Evolutionary conservation across 179 eudicot species (phyloP).

Genomic region (Beta macrorhiza): DNA sequence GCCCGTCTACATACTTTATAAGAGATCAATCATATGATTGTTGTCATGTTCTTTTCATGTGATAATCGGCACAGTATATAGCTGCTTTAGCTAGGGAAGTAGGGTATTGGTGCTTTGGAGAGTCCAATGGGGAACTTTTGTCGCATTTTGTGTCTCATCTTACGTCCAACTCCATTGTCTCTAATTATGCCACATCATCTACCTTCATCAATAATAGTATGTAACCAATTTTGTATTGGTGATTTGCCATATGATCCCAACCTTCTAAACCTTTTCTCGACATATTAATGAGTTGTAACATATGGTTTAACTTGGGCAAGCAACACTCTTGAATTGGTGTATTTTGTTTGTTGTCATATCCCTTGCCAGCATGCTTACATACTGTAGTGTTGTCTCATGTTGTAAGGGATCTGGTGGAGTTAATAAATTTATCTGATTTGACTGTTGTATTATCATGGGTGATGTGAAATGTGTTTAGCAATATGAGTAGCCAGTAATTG

Average conservation of each 20-base stretch:
- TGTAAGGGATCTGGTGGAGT: slow-evolving; percentile 9
- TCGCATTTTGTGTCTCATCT: not conserved
- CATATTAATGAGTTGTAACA: not conserved
- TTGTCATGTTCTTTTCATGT: not conserved
- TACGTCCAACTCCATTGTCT: not conserved
- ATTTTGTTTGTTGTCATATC: slow-evolving; percentile 2
- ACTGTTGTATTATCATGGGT: slow-evolving; percentile 1
- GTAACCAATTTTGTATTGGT: not conserved
- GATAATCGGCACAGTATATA: not conserved
- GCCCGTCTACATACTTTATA: not conserved
- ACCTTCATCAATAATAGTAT: not conserved
- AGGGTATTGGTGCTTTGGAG: not conserved
- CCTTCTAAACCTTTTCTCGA: not conserved
- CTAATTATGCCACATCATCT: not conserved
- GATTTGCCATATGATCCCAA: not conserved
- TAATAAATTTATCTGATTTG: slow-evolving; percentile 8
- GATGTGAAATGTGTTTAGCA: not conserved
- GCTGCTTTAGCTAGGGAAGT: not conserved
- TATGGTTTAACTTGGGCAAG: not conserved
- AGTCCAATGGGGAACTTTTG: not conserved
- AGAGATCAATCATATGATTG: not conserved
- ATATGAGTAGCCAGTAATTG: not conserved
- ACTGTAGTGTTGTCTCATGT: not conserved
- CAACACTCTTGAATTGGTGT: not conserved
- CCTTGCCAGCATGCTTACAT: not conserved